Evolutionary conservation across 2,329 filamentous ascomycete species (phyloP), one percentile per base, ranked within the genome.

Genomic region (Aspergillus texensis): DNA sequence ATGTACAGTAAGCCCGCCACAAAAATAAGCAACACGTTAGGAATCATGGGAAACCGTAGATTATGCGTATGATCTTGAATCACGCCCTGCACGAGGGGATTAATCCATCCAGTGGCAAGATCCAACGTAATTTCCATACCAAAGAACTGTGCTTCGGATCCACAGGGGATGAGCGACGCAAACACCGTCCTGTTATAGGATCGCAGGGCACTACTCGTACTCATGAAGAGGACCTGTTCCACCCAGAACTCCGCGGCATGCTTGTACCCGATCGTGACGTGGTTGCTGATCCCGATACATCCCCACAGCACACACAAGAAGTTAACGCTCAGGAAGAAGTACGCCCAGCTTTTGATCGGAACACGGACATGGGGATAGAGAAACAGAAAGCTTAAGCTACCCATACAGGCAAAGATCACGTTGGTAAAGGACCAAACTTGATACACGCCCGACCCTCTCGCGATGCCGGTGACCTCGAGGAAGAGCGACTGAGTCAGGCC

Each of bases 351-450:
- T 30, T 64, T 64, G 12, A 64, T 56, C 5, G 62, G 59, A 2
- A 58, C 19, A 1, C 45, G 41, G 28, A 62, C 34, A 26, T 61
- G 66, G 0, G 66, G 66, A 34, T 65, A 69, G 16, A 65, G n/a
- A 30, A 63, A 69, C 39, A 69, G 57, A 48, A 67, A 69, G 16
- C 57, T 57, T 28, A 69, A 39, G 36, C 66, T 68, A 9, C 67
- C 66, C 46, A 68, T 55, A 19, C 61, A 65, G 26, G 66, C 67
- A 3, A 65, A 65, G 19, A 67, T 65, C 10, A 69, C 66, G 45
- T 57, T 67, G 28, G 65, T 69, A 54, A 69, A 68, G 1, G 67
- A 65, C 59, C 66, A 69, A 28, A 69, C 64, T 16, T 60, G 62
- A 39, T 68, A 69, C 19, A 68, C 59, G 14, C 67, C 64, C 36